Percentiles rank a stretch among this genome's conserved stretches.
phyloP scores from a whole-genome alignment of 495 filamentous ascomycete genomes.

The Bryoglossum gracile region DNA sequence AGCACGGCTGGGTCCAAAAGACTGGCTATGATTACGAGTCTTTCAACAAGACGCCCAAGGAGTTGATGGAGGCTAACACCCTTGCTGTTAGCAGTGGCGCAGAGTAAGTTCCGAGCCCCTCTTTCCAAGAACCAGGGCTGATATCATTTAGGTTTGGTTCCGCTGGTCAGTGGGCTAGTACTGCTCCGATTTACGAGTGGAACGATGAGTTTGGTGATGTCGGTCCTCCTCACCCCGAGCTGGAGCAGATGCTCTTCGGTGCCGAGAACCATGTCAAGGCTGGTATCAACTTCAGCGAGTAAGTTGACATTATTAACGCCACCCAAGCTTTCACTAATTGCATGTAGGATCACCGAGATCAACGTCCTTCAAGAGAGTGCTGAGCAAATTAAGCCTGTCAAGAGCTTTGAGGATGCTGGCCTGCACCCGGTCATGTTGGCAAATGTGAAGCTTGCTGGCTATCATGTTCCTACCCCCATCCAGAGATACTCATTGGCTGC shows the following conservation, averaged over 20 bases:
- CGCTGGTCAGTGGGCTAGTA: constrained; percentile 45
- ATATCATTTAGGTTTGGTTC: constrained; percentile 1
- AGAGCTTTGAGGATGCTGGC: constrained; percentile 65
- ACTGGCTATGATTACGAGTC: constrained; percentile 47
- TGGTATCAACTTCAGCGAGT: constrained; percentile 43
- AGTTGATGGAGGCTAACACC: constrained; percentile 10
- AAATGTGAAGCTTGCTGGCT: constrained; percentile 65
- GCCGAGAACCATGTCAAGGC: constrained; percentile 27
- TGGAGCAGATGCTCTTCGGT: constrained; percentile 71
- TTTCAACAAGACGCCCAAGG: constrained; percentile 29
- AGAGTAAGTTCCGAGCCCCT: neutral
- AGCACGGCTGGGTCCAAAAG: constrained; percentile 45
- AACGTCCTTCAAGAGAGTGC: constrained; percentile 53
- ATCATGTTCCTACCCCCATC: constrained; percentile 68
- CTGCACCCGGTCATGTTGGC: constrained; percentile 76
- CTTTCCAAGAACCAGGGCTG: neutral
- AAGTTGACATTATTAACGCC: constrained; percentile 16
- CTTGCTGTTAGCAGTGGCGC: constrained; percentile 21
- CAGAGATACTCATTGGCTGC: constrained; percentile 79
- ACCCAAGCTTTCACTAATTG: neutral
- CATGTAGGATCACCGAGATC: constrained; percentile 47
- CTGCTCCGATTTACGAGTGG: constrained; percentile 72
- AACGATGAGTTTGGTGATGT: constrained; percentile 79
- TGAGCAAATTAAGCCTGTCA: constrained; percentile 44
- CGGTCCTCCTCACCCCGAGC: constrained; percentile 55